Evolutionary conservation across 352 stramenopile genomes (phyloP).

Genomic region (Phytophthora tubulina): DNA sequence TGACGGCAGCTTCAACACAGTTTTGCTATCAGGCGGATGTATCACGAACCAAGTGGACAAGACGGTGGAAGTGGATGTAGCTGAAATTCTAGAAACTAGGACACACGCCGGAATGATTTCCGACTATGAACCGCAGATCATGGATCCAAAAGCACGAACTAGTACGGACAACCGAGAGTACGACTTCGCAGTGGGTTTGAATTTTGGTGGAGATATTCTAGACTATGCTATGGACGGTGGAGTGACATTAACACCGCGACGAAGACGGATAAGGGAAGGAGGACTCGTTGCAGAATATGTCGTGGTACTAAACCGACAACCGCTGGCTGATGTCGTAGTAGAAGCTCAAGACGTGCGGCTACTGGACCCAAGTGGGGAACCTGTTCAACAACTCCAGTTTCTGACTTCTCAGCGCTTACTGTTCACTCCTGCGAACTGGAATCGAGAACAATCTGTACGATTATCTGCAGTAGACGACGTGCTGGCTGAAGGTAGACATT

Average conservation of each 20-base stretch:
- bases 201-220: slow-evolving; percentile 61
- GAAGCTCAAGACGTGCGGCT: slow-evolving; percentile 53
- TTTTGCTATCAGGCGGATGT: slow-evolving; percentile 65
- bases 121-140: slow-evolving; percentile 64
- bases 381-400: slow-evolving; percentile 60
- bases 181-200: slow-evolving; percentile 67
- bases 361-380: slow-evolving; percentile 29
- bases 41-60: slow-evolving; percentile 52
- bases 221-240: slow-evolving; percentile 81
- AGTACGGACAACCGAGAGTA: slow-evolving; percentile 44
- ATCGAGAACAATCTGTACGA: slow-evolving; percentile 68
- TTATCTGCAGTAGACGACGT: slow-evolving; percentile 66
- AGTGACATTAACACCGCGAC: slow-evolving; percentile 58
- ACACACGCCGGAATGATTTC: slow-evolving; percentile 25
- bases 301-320: slow-evolving; percentile 74
- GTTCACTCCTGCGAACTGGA: slow-evolving; percentile 75
- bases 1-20: slow-evolving; percentile 57
- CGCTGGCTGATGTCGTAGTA: slow-evolving; percentile 59
- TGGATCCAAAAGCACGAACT: slow-evolving; percentile 48
- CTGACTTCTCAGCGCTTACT: slow-evolving; percentile 38
- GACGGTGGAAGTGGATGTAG: slow-evolving; percentile 57
- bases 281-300: slow-evolving; percentile 63
- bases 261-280: slow-evolving; percentile 63
- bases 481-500: slow-evolving; percentile 71
- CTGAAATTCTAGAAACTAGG: slow-evolving; percentile 50